phyloP scores from a whole-genome alignment of 768 basidiomycete genomes.

The Cyathus striatus region DNA sequence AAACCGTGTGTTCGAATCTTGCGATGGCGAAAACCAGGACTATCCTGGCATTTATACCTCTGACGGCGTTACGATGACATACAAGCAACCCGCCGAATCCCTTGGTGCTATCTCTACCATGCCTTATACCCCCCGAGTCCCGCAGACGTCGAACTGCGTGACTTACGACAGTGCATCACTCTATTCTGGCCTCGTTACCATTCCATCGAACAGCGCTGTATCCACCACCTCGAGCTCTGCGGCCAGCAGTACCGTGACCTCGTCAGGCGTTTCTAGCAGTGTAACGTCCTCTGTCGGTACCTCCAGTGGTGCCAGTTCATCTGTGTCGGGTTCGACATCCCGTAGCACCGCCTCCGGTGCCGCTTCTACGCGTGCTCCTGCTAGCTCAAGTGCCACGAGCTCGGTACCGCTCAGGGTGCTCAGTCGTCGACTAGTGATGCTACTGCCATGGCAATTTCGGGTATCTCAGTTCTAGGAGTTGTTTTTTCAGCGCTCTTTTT shows the following conservation, averaged over 20 bases:
- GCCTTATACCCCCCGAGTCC: constrained; percentile 33
- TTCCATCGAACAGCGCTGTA: constrained; percentile 3
- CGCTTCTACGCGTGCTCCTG: constrained; percentile 1
- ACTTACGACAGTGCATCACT: constrained; percentile 22
- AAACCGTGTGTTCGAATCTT: constrained; percentile 53
- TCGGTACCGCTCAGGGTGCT: background rate
- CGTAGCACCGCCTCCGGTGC: constrained; percentile 1
- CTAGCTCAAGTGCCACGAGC: constrained; percentile 4
- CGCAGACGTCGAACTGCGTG: constrained; percentile 30
- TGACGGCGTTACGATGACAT: constrained; percentile 33
- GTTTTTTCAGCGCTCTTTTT: constrained; percentile 14
- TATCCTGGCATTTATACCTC: constrained; percentile 44
- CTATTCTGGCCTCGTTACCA: constrained; percentile 17
- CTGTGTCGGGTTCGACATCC: no score
- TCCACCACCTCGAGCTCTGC: background rate
- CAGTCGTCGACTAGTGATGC: constrained; percentile 3
- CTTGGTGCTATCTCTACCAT: constrained; percentile 29
- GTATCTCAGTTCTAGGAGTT: constrained; percentile 8
- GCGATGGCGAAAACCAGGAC: constrained; percentile 56
- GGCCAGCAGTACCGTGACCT: constrained; percentile 6
- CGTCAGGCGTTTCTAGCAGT: background rate
- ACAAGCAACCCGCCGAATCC: constrained; percentile 33
- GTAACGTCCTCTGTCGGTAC: no score
- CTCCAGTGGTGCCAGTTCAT: no score
- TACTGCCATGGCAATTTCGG: constrained; percentile 5